Evolutionary conservation across 805 yeast genomes (phyloP).

Genomic region (Myxozyma neglecta): DNA sequence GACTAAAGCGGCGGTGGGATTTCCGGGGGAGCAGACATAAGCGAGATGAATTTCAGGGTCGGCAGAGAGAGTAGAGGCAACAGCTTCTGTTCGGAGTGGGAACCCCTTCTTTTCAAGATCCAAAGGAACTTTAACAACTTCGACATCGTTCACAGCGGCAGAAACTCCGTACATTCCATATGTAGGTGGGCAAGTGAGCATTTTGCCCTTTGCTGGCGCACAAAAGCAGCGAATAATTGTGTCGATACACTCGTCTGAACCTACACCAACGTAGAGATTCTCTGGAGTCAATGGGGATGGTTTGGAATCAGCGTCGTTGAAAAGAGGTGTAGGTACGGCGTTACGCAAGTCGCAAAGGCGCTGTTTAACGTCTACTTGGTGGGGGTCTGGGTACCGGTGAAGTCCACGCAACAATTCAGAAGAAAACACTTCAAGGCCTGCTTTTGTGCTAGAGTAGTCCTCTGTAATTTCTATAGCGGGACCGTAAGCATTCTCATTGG

Average conservation of each 20-base stretch:
- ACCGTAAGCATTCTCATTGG: slow-evolving; percentile 94
- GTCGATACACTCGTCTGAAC: slow-evolving; percentile 95
- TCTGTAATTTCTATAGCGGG: slow-evolving; percentile 54
- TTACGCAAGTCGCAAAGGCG: slow-evolving; percentile 74
- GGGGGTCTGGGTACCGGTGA: slow-evolving; percentile 96
- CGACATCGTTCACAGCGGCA: slow-evolving; percentile 86
- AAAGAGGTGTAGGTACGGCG: slow-evolving; percentile 38
- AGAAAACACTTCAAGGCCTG: slow-evolving; percentile 36
- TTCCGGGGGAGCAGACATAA: slow-evolving; percentile 93
- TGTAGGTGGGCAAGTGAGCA: slow-evolving; percentile 89
- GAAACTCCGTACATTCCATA: slow-evolving; percentile 96
- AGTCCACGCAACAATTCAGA: slow-evolving; percentile 57
- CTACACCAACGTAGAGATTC: slow-evolving; percentile 90
- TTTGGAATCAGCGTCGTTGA: slow-evolving; percentile 34
- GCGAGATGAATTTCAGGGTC: slow-evolving; percentile 71
- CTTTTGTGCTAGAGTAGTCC: neutral
- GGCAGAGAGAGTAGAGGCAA: slow-evolving; percentile 50
- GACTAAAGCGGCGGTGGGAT: slow-evolving; percentile 81
- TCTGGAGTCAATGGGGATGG: slow-evolving; percentile 50
- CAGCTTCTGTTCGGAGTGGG: slow-evolving; percentile 58
- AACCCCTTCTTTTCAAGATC: slow-evolving; percentile 55
- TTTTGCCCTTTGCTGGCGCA: slow-evolving; percentile 76
- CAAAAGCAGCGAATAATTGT: slow-evolving; percentile 82
- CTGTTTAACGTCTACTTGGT: slow-evolving; percentile 73
- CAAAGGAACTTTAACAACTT: slow-evolving; percentile 70